Percentiles rank a stretch among this genome's conserved stretches.
These are phyloP conservation scores for Penicillium italicum DNA, from an alignment of 2,329 filamentous ascomycete species.

Conservation along the genomic window DNA sequence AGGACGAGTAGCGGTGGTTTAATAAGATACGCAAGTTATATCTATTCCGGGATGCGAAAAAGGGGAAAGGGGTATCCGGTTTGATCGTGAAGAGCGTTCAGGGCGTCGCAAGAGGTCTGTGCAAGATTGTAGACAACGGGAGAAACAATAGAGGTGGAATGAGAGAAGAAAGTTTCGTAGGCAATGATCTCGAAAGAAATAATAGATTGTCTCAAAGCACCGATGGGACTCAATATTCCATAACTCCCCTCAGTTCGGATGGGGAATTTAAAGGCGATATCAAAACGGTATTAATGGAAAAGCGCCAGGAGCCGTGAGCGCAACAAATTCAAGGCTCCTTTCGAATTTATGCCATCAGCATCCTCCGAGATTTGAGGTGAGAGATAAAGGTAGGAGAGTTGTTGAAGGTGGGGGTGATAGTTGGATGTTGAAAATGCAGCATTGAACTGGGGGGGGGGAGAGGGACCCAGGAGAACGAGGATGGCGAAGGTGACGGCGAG, in stretches of 20 bases:
- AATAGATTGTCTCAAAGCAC: conserved; percentile 15
- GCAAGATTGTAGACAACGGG: conserved; percentile 32
- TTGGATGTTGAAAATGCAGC: conserved; percentile 23
- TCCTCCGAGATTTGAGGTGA: conserved; percentile 24
- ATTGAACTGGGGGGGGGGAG: conserved; percentile 19
- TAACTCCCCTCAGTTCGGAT: conserved; percentile 28
- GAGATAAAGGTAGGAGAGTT: conserved; percentile 8
- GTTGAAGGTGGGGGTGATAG: conserved; percentile 12
- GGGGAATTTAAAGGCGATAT: conserved; percentile 18
- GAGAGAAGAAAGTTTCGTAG: conserved; percentile 13
- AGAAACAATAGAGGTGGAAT: conserved; percentile 19
- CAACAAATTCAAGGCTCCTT: conserved; percentile 40
- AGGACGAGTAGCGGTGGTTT: not conserved
- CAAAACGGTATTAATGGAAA: conserved; percentile 24
- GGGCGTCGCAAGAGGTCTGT: conserved; percentile 33
- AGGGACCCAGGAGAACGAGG: conserved; percentile 19
- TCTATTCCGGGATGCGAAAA: conserved; percentile 6
- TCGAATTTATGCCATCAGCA: conserved; percentile 41
- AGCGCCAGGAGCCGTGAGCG: conserved; percentile 42
- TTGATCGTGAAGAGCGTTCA: conserved; percentile 35
- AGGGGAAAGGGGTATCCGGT: conserved; percentile 22
- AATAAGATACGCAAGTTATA: conserved; percentile 4
- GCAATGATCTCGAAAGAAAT: conserved; percentile 17
- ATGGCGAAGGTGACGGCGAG: conserved; percentile 20
- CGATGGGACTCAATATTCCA: conserved; percentile 27